phyloP scores from a whole-genome alignment of 768 basidiomycete species.

The Tricholoma flavovirens region DNA sequence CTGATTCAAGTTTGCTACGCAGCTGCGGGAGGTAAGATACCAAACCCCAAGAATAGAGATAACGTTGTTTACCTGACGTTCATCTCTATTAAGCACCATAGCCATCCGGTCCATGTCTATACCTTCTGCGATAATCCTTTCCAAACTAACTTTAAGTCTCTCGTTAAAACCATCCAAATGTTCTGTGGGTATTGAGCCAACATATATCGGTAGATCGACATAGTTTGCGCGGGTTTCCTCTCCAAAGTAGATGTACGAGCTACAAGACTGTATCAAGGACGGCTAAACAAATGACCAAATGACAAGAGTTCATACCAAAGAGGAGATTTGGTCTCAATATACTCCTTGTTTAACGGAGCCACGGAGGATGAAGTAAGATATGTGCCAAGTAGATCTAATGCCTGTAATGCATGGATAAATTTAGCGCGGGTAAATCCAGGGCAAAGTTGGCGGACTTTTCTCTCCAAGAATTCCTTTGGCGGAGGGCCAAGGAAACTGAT shows the following conservation, averaged over 20 bases:
- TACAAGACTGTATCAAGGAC: constrained; percentile 21
- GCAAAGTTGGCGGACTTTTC: constrained; percentile 41
- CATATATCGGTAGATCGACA: constrained; percentile 68
- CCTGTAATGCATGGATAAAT: constrained; percentile 35
- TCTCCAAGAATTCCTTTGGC: constrained; percentile 62
- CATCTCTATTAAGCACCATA: constrained; percentile 81
- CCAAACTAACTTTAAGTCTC: constrained; percentile 62
- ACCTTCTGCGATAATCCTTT: constrained; percentile 64
- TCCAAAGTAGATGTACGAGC: constrained; percentile 82
- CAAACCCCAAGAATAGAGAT: background rate
- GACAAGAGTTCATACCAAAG: constrained; percentile 53
- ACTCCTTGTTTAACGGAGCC: constrained; percentile 85
- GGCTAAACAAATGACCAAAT: background rate
- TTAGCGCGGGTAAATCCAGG: background rate
- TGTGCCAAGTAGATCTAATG: constrained; percentile 76
- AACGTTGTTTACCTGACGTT: constrained; percentile 58
- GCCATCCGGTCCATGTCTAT: constrained; percentile 89
- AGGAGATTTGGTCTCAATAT: constrained; percentile 85
- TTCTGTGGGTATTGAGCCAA: constrained; percentile 81
- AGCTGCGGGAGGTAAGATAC: constrained; percentile 40
- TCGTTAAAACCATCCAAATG: constrained; percentile 67
- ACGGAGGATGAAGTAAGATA: constrained; percentile 85
- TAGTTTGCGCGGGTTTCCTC: constrained; percentile 70
- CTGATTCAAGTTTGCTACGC: constrained; percentile 77
- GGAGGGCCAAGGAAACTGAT: constrained; percentile 78